A percentile compares a stretch with the other conserved stretches of the same genome.
Evolutionary conservation across 228 moss, liverwort and hornwort genomes (phyloP).

Genomic region (Sphagnum fallax): DNA sequence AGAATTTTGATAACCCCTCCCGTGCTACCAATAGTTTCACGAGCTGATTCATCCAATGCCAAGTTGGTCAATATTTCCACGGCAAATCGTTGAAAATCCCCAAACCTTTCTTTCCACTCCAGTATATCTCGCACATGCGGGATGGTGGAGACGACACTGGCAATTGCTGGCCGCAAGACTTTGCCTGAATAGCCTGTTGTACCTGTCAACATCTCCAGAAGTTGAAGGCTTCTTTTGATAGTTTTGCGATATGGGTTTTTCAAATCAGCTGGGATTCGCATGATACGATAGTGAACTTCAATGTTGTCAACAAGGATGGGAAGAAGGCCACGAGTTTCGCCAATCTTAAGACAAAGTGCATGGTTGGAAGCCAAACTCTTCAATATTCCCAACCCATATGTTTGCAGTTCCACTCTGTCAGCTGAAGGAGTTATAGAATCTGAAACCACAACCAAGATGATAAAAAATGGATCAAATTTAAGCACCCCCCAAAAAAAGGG

Average conservation of each 20-base stretch:
- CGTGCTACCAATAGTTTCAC: conserved; percentile 57
- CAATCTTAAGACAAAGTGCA: conserved; percentile 52
- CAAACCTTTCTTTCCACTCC: conserved; percentile 16
- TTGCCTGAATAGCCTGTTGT: conserved; percentile 38
- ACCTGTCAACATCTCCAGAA: conserved; percentile 42
- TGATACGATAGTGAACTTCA: conserved; percentile 5
- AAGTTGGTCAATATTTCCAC: conserved; percentile 62
- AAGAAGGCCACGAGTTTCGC: conserved; percentile 59
- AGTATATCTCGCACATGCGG: conserved; percentile 62
- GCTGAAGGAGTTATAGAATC: neutral
- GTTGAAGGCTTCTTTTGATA: conserved; percentile 39
- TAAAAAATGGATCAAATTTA: too few relatives aligned
- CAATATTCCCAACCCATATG: conserved; percentile 60
- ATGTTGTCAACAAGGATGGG: conserved; percentile 50
- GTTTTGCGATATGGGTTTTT: conserved; percentile 22
- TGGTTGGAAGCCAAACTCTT: conserved; percentile 48
- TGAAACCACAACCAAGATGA: too few relatives aligned
- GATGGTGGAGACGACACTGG: conserved; percentile 62
- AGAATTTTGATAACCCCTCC: conserved; percentile 42
- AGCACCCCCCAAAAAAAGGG: too few relatives aligned
- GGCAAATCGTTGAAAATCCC: conserved; percentile 43
- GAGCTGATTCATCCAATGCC: conserved; percentile 42
- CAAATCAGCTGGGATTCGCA: conserved; percentile 5
- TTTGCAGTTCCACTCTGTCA: conserved; percentile 20
- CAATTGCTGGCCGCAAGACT: conserved; percentile 39